phyloP scores from a whole-genome alignment of 495 filamentous ascomycete genomes.

The Lepidopterella palustris region DNA sequence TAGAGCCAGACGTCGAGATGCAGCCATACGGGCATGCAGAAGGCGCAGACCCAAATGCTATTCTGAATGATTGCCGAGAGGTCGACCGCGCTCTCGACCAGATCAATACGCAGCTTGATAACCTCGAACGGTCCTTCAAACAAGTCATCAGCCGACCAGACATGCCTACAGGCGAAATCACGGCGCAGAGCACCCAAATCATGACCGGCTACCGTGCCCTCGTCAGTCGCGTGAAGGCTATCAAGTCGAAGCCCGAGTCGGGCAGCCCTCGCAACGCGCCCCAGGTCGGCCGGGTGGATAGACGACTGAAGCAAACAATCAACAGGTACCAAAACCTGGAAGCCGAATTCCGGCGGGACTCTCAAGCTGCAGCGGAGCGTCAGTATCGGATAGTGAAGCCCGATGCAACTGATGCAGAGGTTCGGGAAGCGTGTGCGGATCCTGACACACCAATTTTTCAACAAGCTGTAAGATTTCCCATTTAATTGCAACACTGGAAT shows the following conservation, averaged over 20 bases:
- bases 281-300: slow-evolving; percentile 72
- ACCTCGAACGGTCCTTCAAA: slow-evolving; percentile 45
- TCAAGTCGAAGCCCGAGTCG: slow-evolving; percentile 73
- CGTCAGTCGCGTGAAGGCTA: slow-evolving; percentile 61
- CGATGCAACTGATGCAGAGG: slow-evolving; percentile 73
- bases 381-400: slow-evolving; percentile 87
- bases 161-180: slow-evolving; percentile 42
- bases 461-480: slow-evolving; percentile 58
- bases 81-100: slow-evolving; percentile 71
- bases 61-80: slow-evolving; percentile 75
- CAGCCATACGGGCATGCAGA: slow-evolving; percentile 29
- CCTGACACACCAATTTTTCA: slow-evolving; percentile 67
- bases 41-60: slow-evolving; percentile 50
- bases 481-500: neutral
- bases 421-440: slow-evolving; percentile 67
- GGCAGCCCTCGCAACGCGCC: slow-evolving; percentile 61
- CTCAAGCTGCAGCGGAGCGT: slow-evolving; percentile 75
- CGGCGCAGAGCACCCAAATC: slow-evolving; percentile 58
- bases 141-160: slow-evolving; percentile 25
- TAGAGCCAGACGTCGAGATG: slow-evolving; percentile 37
- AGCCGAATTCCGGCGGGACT: slow-evolving; percentile 63
- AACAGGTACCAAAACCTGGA: slow-evolving; percentile 74
- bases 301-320: slow-evolving; percentile 70
- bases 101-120: slow-evolving; percentile 58
- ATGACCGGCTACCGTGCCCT: slow-evolving; percentile 74